Percentiles rank a stretch among this genome's conserved stretches.
phyloP scores from a whole-genome alignment of 108 stramenopile genomes.

The Licmophora abbreviata region DNA sequence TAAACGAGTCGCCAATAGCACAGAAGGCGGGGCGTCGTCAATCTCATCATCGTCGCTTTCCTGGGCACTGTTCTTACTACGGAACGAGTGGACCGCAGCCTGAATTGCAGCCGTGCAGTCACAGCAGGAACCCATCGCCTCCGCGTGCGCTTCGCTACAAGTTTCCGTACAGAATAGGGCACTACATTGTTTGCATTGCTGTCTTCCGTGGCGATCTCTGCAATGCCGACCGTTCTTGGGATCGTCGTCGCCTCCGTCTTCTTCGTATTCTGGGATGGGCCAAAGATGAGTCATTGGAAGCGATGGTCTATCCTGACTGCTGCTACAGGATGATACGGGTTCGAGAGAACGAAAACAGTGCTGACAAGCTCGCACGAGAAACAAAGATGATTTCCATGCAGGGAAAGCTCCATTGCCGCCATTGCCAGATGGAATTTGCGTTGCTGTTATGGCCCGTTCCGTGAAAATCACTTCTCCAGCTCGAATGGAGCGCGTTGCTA shows the following conservation, averaged over 20 bases:
- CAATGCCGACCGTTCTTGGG: not conserved
- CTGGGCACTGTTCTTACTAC: not conserved
- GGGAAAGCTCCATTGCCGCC: not conserved
- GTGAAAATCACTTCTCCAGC: conserved; percentile 33
- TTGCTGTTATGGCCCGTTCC: conserved; percentile 27
- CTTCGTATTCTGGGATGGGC: conserved; percentile 26
- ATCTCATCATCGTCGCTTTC: conserved; percentile 12
- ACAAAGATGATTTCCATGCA: not conserved
- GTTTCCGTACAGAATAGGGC: conserved; percentile 22
- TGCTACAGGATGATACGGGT: conserved; percentile 8
- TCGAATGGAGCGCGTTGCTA: conserved; percentile 17
- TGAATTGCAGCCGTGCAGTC: not conserved
- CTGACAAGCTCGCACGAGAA: conserved; percentile 34
- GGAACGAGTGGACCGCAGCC: conserved; percentile 3
- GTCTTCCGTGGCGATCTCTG: conserved; percentile 15
- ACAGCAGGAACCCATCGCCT: conserved; percentile 19
- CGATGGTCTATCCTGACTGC: not conserved
- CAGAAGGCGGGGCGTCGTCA: conserved; percentile 18
- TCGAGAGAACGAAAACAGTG: conserved; percentile 50
- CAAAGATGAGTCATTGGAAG: conserved; percentile 34
- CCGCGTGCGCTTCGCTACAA: conserved; percentile 5
- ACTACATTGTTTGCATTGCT: conserved; percentile 14
- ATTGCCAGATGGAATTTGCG: conserved; percentile 18
- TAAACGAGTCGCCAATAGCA: conserved; percentile 15
- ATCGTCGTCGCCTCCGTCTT: not conserved